Evolutionary conservation across 352 stramenopile species (phyloP).

Genomic region (Blastocystis sp.): DNA sequence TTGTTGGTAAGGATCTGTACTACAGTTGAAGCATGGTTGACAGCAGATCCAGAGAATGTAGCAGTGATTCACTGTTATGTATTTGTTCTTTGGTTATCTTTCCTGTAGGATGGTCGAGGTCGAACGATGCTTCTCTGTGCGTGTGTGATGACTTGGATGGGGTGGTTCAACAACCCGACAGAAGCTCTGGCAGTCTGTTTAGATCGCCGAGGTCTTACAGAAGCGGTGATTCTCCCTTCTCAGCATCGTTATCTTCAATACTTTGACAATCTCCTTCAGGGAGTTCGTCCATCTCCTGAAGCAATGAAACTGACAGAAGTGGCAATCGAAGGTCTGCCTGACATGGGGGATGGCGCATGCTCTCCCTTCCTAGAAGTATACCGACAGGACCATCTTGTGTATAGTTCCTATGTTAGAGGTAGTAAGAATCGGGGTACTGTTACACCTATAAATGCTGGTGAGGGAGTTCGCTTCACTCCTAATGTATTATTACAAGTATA

Average conservation of each 20-base stretch:
- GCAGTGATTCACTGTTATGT: constrained; percentile 59
- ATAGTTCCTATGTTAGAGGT: background rate
- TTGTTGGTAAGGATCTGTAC: constrained; percentile 45
- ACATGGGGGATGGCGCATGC: background rate
- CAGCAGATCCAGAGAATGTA: constrained; percentile 5
- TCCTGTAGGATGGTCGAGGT: constrained; percentile 37
- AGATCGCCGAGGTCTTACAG: background rate
- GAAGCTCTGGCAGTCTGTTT: constrained; percentile 44
- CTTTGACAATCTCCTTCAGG: constrained; percentile 56
- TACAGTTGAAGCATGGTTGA: constrained; percentile 38
- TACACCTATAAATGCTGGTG: background rate
- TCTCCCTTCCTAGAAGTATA: constrained; percentile 41
- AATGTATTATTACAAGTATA: background rate
- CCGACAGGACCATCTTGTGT: background rate
- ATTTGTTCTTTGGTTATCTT: background rate
- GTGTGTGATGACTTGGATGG: constrained; percentile 59
- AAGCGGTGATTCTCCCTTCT: constrained; percentile 39
- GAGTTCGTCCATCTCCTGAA: constrained; percentile 2
- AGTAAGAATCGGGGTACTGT: background rate
- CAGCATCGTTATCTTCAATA: constrained; percentile 54
- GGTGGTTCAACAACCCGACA: constrained; percentile 30
- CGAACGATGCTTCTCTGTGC: constrained; percentile 61
- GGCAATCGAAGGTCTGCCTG: background rate
- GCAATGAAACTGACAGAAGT: constrained; percentile 20
- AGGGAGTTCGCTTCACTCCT: background rate